phyloP scores from a whole-genome alignment of 2,329 filamentous ascomycete species.

The Xylariaceae sp. region DNA sequence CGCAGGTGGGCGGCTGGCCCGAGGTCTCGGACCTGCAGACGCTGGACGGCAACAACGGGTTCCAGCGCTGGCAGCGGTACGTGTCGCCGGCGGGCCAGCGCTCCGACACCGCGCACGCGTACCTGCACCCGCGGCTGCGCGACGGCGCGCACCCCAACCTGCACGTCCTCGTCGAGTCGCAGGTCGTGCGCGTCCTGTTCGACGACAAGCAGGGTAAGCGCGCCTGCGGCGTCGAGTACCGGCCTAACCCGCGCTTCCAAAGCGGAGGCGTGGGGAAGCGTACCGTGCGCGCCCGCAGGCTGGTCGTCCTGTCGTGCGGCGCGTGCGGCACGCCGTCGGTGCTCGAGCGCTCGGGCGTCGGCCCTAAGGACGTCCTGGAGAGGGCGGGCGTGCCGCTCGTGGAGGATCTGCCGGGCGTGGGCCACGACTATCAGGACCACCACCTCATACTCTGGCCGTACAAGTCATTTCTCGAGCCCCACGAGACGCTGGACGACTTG shows the following conservation, averaged over 20 bases:
- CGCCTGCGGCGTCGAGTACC: constrained; percentile 62
- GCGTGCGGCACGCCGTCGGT: constrained; percentile 60
- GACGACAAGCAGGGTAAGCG: constrained; percentile 56
- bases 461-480: constrained; percentile 51
- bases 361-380: constrained; percentile 52
- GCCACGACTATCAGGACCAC: constrained; percentile 58
- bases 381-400: constrained; percentile 53
- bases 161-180: constrained; percentile 40
- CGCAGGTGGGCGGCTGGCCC: constrained; percentile 52
- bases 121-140: constrained; percentile 37
- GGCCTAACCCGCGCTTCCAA: constrained; percentile 52
- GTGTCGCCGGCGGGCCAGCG: constrained; percentile 38
- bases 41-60: constrained; percentile 48
- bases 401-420: constrained; percentile 58
- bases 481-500: constrained; percentile 51
- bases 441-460: constrained; percentile 58
- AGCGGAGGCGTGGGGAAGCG: constrained; percentile 31
- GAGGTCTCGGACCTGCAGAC: constrained; percentile 56
- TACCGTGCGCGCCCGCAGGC: constrained; percentile 56
- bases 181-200: constrained; percentile 55
- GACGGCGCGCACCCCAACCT: constrained; percentile 41
- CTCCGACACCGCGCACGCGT: constrained; percentile 37
- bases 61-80: constrained; percentile 35
- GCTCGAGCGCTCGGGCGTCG: constrained; percentile 68
- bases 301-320: constrained; percentile 57